These are phyloP conservation scores for Golubevia sp. DNA, from an alignment of 1,284 basidiomycete genomes.

Conservation along the genomic window DNA sequence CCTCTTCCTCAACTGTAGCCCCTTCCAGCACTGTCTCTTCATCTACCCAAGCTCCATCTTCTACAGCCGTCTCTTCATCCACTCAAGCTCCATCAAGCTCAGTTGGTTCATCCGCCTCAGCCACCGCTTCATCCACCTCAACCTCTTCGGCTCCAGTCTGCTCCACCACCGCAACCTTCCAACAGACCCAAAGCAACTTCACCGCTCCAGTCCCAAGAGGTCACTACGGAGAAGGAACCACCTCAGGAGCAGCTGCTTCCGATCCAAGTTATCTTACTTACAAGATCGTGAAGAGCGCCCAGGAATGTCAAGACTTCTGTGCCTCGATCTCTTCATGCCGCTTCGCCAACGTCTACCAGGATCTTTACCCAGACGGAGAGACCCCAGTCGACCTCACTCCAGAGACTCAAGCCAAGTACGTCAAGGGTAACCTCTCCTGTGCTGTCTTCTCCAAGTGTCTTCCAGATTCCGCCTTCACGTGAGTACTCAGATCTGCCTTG, in stretches of 20 bases:
- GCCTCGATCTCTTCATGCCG: conserved; percentile 14
- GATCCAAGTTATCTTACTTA: conserved; percentile 32
- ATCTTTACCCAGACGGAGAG: conserved; percentile 7
- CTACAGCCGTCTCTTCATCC: too few relatives aligned
- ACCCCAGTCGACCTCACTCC: not conserved
- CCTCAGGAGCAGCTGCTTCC: conserved; percentile 21
- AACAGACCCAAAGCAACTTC: conserved; percentile 9
- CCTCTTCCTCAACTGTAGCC: too few relatives aligned
- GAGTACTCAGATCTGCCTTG: too few relatives aligned
- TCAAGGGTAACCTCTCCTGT: conserved; percentile 22
- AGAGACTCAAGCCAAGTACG: conserved; percentile 17
- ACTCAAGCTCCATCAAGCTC: too few relatives aligned
- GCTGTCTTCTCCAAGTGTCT: conserved; percentile 24
- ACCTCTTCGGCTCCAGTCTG: too few relatives aligned
- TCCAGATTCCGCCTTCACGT: not conserved
- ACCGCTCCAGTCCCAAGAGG: conserved; percentile 12
- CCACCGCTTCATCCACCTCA: not conserved
- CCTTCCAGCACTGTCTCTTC: too few relatives aligned
- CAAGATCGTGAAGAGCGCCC: conserved; percentile 10
- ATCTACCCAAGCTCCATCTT: too few relatives aligned
- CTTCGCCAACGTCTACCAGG: conserved; percentile 35
- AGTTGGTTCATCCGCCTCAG: too few relatives aligned
- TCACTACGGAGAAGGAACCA: conserved; percentile 19
- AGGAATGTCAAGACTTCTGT: conserved; percentile 18
- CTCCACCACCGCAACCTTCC: not conserved